Percentiles rank a stretch among this genome's conserved stretches.
These are phyloP conservation scores for Triticum monococcum DNA, from an alignment of 176 grass and related monocot species.

Conservation along the genomic window DNA sequence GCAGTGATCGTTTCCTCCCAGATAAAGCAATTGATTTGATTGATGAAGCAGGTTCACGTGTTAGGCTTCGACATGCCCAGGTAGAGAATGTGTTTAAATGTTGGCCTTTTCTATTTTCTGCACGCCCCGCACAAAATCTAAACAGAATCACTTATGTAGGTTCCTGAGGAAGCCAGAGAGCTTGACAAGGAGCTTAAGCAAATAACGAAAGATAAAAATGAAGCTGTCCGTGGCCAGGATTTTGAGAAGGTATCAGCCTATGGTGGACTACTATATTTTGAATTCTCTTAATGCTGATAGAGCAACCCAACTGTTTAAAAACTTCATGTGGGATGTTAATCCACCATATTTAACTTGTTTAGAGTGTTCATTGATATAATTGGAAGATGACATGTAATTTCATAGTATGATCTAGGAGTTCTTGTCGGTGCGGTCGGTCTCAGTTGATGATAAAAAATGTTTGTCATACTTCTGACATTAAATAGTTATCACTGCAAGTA, in stretches of 20 bases:
- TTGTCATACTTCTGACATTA: neutral
- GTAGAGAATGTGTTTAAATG: slow-evolving; percentile 43
- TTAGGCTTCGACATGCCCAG: slow-evolving; percentile 84
- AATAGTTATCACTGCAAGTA: slow-evolving; percentile 9
- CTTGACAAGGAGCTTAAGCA: slow-evolving; percentile 84
- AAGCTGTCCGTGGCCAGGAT: slow-evolving; percentile 78
- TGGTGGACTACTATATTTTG: slow-evolving; percentile 16
- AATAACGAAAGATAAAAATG: slow-evolving; percentile 91
- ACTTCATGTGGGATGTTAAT: neutral
- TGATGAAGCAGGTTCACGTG: slow-evolving; percentile 89
- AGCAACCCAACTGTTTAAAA: neutral
- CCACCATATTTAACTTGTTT: neutral
- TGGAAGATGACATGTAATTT: slow-evolving; percentile 21
- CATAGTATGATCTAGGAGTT: slow-evolving; percentile 11
- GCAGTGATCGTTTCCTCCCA: slow-evolving; percentile 81
- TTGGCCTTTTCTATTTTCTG: neutral
- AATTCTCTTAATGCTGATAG: slow-evolving; percentile 22
- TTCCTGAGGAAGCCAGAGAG: slow-evolving; percentile 82
- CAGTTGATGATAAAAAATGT: slow-evolving; percentile 8
- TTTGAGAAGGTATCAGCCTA: slow-evolving; percentile 73
- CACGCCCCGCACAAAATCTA: slow-evolving; percentile 2
- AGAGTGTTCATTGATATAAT: neutral
- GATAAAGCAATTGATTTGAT: slow-evolving; percentile 97
- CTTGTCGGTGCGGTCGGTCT: neutral
- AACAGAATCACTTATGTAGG: slow-evolving; percentile 36